Base-by-base conservation (phyloP, 2,329 filamentous ascomycete species). In the Aspergillus fructus region DNA sequence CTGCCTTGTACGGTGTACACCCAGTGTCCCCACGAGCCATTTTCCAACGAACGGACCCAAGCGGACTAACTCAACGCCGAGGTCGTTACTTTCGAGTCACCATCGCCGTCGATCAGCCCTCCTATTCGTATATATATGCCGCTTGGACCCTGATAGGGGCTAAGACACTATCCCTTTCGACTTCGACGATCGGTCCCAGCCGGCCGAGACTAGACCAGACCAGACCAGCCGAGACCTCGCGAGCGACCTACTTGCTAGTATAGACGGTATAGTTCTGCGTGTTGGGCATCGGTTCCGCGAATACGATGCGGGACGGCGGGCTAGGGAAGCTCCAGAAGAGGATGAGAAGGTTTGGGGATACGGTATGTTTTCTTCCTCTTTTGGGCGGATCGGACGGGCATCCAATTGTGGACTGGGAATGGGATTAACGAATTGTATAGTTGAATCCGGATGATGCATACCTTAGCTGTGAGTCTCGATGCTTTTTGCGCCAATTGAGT, bases 381-480 rank as follows among this genome's bases (percentile, higher is more conserved):
- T 13, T 40, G 21, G 42, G 9, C 55, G 23, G 24, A 17, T 27
- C 6, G 30, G 34, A 9, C 23, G 27, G 41, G 41, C 12, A 21
- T 42, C 48, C 21, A 17, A 9, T 33, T 48, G n/a, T 19, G 46
- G 30, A 11, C 37, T n/a, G 24, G 48, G 11, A 42, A 47, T 12
- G 21, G 24, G 58, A 54, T 67, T 72, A 56, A 69, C 58, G 56
- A 30, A 37, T 37, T 52, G 40, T 43, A 53, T 64, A 76, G 78
- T 65, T 85, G 62, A 76, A 78, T 53, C 86, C 87, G 13, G 86
- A 89, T 63, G 86, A 89, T 75, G 83, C 85, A 37, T 89, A 88
- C 74, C 76, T 90, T 60, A 88, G 84, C 70, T 90, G 88, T 89
- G 73, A 83, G 85, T 81, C 41, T 45, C 13, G 41, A 42, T 49